phyloP scores from a whole-genome alignment of 306 rosid species.

The Hylodesmum podocarpum region DNA sequence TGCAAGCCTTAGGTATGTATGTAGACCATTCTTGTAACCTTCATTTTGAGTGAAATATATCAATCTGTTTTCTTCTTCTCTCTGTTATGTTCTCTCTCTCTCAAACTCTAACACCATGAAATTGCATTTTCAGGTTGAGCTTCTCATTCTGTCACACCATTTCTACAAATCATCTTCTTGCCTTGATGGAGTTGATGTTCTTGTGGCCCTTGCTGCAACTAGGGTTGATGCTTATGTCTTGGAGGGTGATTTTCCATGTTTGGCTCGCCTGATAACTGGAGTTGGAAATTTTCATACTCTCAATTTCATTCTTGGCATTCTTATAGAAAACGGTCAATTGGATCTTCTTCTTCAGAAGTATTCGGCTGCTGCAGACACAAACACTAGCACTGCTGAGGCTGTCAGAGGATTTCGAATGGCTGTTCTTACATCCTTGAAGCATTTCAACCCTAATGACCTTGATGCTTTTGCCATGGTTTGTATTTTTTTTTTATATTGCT shows the following conservation, averaged over 20 bases:
- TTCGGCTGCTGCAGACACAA: constrained; percentile 86
- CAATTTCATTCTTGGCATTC: constrained; percentile 93
- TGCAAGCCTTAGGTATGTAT: too few species aligned
- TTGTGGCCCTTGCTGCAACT: constrained; percentile 96
- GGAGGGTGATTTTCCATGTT: constrained; percentile 95
- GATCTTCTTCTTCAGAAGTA: constrained; percentile 97
- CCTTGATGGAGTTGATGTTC: constrained; percentile 99
- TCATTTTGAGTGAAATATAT: too few species aligned
- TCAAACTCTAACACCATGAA: too few species aligned
- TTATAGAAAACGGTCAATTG: constrained; percentile 92
- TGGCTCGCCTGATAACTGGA: constrained; percentile 97
- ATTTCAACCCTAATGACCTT: constrained; percentile 88
- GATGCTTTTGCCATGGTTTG: constrained; percentile 98
- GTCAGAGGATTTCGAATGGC: constrained; percentile 96
- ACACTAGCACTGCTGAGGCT: constrained; percentile 79
- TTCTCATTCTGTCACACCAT: constrained; percentile 93
- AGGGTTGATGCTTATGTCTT: constrained; percentile 91
- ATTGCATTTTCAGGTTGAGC: constrained; percentile 83
- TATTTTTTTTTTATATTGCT: constrained; percentile 22
- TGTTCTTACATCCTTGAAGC: constrained; percentile 96
- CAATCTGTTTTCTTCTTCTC: too few species aligned
- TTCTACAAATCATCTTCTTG: constrained; percentile 97
- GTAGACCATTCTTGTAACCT: too few species aligned
- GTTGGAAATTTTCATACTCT: constrained; percentile 94
- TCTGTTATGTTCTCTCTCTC: too few species aligned